These are phyloP conservation scores for Pichia nakasei DNA, from an alignment of 805 yeast species.

Conservation along the genomic window DNA sequence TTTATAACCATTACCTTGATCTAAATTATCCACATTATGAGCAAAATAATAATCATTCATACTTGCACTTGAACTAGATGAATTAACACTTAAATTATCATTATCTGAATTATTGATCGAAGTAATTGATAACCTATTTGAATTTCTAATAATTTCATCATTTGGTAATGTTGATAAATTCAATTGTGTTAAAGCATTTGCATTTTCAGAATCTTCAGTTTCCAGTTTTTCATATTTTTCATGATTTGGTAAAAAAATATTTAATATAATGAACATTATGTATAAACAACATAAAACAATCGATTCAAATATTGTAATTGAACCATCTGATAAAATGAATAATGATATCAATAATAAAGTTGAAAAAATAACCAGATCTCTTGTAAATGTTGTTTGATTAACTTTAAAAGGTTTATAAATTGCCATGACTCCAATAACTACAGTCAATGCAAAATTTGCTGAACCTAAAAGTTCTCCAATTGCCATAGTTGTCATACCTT, in stretches of 20 bases:
- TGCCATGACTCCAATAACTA: constrained; percentile 35
- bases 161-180: neutral
- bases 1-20: constrained; percentile 19
- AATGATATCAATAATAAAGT: constrained; percentile 41
- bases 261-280: constrained; percentile 45
- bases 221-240: neutral
- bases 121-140: neutral
- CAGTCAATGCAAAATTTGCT: constrained; percentile 42
- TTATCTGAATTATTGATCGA: neutral
- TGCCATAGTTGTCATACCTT: constrained; percentile 44
- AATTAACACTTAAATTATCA: constrained; percentile 1
- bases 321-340: constrained; percentile 46
- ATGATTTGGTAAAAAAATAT: constrained; percentile 15
- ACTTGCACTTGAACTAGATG: constrained; percentile 6
- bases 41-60: constrained; percentile 14
- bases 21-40: constrained; percentile 22
- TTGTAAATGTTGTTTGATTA: constrained; percentile 39
- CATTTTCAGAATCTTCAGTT: neutral
- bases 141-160: neutral
- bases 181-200: neutral
- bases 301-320: constrained; percentile 48
- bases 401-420: constrained; percentile 39
- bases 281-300: constrained; percentile 43
- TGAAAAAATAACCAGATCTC: constrained; percentile 55
- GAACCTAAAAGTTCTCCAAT: constrained; percentile 48